Evolutionary conservation across 768 basidiomycete species (phyloP), one percentile per base, ranked within the genome.

Genomic region (Termitomyces eurrhizus): DNA sequence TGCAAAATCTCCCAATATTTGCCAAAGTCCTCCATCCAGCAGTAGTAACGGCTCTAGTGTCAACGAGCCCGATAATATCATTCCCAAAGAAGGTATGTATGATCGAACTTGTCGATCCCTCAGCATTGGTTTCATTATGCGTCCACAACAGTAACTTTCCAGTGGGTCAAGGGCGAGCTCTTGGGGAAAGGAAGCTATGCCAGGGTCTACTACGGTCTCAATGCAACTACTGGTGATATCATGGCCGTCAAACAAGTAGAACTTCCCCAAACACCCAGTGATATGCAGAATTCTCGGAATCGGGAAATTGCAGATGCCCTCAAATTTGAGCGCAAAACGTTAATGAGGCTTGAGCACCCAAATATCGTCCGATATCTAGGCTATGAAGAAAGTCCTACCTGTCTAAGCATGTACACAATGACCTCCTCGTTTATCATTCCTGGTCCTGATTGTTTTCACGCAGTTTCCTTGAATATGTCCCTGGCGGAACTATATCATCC

Each of bases 241-340:
- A 90, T 97, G 69, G 95, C 95, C 3, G 95, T 98, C 62, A 98
- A 98, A 74, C 95, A 96, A 72, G 95, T 97, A 36, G 95, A 97
- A 71, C 78, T 92, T 59, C 92, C 91, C 0, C 80, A 81, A 41
- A 90, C 89, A 16, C 79, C 82, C 21, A 86, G 84, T 64, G 91
- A 93, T 73, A 84, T 83, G 67, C 80, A 68, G 62, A 84, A 90
- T 69, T 73, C 78, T 53, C 80, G 87, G 35, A 86, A 92, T 64
- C 72, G 79, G 55, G 81, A 84, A 62, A 82, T 92, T 66, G 83
- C 94, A 57, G 86, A 91, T 62, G 91, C 93, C 12, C 77, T 97
- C 64, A 88, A 90, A 70, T 82, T 90, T 50, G 95, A 97, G 77
- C 90, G 89, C 65, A 85, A 91, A 72, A 90, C 92, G 2, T 78